Base-by-base conservation (phyloP, 345 rosid genomes). In the Physaria fendleri region DNA sequence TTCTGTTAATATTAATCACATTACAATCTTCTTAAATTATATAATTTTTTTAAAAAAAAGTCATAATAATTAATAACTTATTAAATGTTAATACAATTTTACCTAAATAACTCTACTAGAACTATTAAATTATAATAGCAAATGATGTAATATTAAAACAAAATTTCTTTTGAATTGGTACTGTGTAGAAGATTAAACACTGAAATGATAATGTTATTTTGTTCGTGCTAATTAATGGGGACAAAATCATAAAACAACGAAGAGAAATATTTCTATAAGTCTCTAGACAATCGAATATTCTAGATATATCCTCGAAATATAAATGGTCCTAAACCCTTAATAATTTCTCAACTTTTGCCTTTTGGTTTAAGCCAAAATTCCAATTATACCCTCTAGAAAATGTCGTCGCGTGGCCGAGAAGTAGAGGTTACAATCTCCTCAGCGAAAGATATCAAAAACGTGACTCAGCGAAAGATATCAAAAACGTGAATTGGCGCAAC, bases 401-500 rank as follows among this genome's bases (percentile, higher is more conserved):
- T 47, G 48, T 17, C 33, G 20, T 59, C 57, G 1, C 71, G 64
- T 0, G 76, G 58, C 6, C 54, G 59, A 71, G 89, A 85, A 62
- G 58, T 83, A 1, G 82, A 85, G 29, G 70, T 87, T 6, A 82
- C 77, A 5, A 14, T 87, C 52, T 48, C 82, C 29, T 79, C 90
- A 3, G 94, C 96, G 34, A 82, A 71, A 42, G 82, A 87, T 41
- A 74, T 85, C 35, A 90, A 90, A 50, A 90, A 90, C 72, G 91
- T 90, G 16, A 90, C 85, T 70, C 83, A 95, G 97, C 94, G 94
- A 38, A 32, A 85, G n/a, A 87, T 41, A 74, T 85, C 35, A 90
- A 90, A 50, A 90, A 90, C 72, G 91, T 90, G 16, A 90, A 87
- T 70, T 85, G 97, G 97, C 94, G 94, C 42, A 32, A 85, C 57